Conservation (phyloP, 1,284 basidiomycete species). For the Kwoniella shivajii region DNA sequence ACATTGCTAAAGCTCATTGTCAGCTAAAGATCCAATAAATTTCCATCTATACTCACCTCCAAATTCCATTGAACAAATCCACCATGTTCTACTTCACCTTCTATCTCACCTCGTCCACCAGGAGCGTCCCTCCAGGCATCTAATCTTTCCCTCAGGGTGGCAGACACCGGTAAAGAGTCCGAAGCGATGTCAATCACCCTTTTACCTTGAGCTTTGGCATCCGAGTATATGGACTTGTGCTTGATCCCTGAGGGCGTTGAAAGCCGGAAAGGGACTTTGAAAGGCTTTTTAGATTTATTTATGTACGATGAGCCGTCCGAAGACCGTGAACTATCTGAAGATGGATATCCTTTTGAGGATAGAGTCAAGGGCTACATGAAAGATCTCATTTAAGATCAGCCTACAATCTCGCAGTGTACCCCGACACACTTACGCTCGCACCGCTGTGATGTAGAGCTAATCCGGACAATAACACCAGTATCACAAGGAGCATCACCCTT, state of each 20-base stretch:
- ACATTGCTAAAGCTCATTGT: slow-evolving; percentile 36
- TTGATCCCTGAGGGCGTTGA: background rate
- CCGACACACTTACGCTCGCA: too few species aligned
- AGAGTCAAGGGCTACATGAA: too few species aligned
- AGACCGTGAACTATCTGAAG: background rate
- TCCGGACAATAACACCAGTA: background rate
- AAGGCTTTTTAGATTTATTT: slow-evolving; percentile 1
- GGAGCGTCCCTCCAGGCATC: slow-evolving; percentile 54
- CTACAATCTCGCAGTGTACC: too few species aligned
- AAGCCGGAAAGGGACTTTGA: slow-evolving; percentile 5
- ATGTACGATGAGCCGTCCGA: background rate
- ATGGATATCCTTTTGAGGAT: background rate
- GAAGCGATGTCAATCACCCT: slow-evolving; percentile 47
- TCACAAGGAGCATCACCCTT: slow-evolving; percentile 1
- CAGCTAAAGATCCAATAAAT: background rate
- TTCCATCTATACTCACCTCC: slow-evolving; percentile 31
- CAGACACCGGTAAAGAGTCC: slow-evolving; percentile 50
- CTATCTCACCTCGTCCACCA: slow-evolving; percentile 46
- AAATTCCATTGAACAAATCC: slow-evolving; percentile 52
- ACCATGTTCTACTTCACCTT: slow-evolving; percentile 49
- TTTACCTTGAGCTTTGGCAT: background rate
- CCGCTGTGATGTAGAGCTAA: background rate
- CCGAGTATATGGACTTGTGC: background rate
- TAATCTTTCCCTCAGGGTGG: slow-evolving; percentile 52
- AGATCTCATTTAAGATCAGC: too few species aligned